These are phyloP conservation scores for Litsea cubeba DNA, from an alignment of 164 flowering plant genomes.

Conservation along the genomic window DNA sequence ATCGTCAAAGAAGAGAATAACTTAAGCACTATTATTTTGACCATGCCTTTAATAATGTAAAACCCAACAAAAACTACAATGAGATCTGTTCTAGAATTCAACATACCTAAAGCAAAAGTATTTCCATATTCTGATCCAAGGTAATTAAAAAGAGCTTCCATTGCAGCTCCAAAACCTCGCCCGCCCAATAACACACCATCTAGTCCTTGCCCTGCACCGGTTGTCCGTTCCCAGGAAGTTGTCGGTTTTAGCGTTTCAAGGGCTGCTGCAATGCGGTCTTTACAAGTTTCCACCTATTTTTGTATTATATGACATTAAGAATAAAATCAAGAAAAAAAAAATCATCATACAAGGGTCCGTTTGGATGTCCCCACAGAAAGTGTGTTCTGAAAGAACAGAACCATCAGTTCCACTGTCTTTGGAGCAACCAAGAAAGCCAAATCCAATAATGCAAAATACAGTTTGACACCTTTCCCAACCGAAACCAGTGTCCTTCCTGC, in stretches of 20 bases:
- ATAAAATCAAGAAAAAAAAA: not conserved
- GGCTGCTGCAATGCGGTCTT: slow-evolving; percentile 83
- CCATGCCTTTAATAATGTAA: not conserved
- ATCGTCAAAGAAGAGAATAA: slow-evolving; percentile 3
- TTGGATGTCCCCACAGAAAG: not conserved
- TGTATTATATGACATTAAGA: slow-evolving; percentile 4
- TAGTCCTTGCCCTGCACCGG: slow-evolving; percentile 72
- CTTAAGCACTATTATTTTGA: not conserved
- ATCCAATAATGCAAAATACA: not conserved
- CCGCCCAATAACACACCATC: slow-evolving; percentile 92
- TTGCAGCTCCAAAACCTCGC: slow-evolving; percentile 91
- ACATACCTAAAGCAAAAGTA: slow-evolving; percentile 85
- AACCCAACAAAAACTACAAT: slow-evolving; percentile 1
- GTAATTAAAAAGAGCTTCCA: slow-evolving; percentile 84
- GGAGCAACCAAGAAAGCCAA: not conserved
- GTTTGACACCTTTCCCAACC: not conserved
- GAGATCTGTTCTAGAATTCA: slow-evolving; percentile 5
- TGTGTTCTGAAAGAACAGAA: not conserved
- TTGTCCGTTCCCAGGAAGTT: slow-evolving; percentile 85
- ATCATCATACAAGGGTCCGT: not conserved
- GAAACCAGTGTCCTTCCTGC: not conserved
- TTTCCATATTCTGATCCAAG: slow-evolving; percentile 97
- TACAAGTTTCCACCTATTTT: slow-evolving; percentile 87
- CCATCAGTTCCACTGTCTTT: not conserved
- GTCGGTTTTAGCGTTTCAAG: slow-evolving; percentile 93